Base-by-base conservation (phyloP, 2,329 filamentous ascomycete genomes). In the Cadophora malorum region DNA sequence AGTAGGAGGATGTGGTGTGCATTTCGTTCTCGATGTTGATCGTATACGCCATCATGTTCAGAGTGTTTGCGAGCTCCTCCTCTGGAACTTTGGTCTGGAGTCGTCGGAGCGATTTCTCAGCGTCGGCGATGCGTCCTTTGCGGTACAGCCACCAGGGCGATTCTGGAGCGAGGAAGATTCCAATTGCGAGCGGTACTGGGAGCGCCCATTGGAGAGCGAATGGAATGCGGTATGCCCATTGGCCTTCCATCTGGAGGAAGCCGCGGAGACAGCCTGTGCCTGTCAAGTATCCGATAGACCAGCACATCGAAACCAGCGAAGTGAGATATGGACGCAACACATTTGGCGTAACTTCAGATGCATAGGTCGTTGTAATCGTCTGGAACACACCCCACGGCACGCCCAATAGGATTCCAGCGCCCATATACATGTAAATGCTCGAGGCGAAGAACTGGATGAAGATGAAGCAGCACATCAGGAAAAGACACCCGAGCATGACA, bases 21-120 rank as follows among this genome's bases (percentile, higher is more conserved):
- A 79, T 76, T 55, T 83, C 80, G 58, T 81, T 78, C 73, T 88
- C 86, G 2, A 85, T 77, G 60, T 82, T 78, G 70, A 88, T 83
- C 0, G 85, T 88, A 71, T 87, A 82, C 19, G 81, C 76, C 69
- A 89, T 87, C 70, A 84, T 81, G 3, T 83, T 79, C 5, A 88
- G 25, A 6, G 81, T 76, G 60, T 85, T 78, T 23, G 80, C 78
- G 33, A 81, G 78, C 2, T 68, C 52, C 66, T 68, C 76, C 80
- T 53, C 81, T 80, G 68, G 81, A 68, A 23, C 81, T 78, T 10
- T 78, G 67, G 25, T 64, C 35, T 71, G 67, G 14, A 74, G 52
- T 14, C 72, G 50, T 1, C 68, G 49, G 1, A 74, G 60, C 0
- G 65, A 55, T 35, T 76, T 76, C 71, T 83, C 83, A 10, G 82